These are phyloP conservation scores for Metrosideros polymorpha DNA, from an alignment of 441 rosid genomes.

Conservation along the genomic window DNA sequence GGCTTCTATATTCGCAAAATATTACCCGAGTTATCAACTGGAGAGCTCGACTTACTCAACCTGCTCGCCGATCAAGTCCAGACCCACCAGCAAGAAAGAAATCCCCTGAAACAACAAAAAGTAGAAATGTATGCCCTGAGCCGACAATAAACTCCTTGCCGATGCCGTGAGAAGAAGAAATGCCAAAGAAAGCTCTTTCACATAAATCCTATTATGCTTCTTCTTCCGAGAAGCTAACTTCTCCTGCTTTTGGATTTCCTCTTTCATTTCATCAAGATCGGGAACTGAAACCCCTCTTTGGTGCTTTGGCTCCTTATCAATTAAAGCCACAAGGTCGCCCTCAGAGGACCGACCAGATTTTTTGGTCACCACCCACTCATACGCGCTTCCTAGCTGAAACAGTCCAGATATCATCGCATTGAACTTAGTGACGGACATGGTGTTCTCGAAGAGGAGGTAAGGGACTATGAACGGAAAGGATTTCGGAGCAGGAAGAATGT, in stretches of 20 bases:
- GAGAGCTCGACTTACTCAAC: slow-evolving; percentile 31
- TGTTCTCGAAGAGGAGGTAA: slow-evolving; percentile 92
- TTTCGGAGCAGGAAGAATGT: slow-evolving; percentile 87
- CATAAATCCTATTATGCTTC: slow-evolving; percentile 78
- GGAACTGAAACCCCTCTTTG: slow-evolving; percentile 51
- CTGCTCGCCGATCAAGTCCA: slow-evolving; percentile 92
- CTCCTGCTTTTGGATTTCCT: slow-evolving; percentile 37
- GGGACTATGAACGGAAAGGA: slow-evolving; percentile 93
- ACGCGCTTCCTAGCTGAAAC: slow-evolving; percentile 93
- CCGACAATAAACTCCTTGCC: slow-evolving; percentile 77
- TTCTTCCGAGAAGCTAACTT: slow-evolving; percentile 22
- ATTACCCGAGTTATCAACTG: background rate
- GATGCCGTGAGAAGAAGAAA: slow-evolving; percentile 77
- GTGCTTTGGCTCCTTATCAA: slow-evolving; percentile 43
- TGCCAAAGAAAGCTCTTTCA: slow-evolving; percentile 74
- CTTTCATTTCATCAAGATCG: slow-evolving; percentile 39
- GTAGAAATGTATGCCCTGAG: slow-evolving; percentile 95
- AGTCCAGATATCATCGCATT: slow-evolving; percentile 92
- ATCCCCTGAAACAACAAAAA: slow-evolving; percentile 92
- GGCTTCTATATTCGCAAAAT: background rate
- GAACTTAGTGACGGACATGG: slow-evolving; percentile 98
- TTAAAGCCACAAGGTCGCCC: slow-evolving; percentile 64
- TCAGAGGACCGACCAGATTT: slow-evolving; percentile 91
- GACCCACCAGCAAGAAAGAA: slow-evolving; percentile 83
- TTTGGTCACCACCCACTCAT: slow-evolving; percentile 94